Evolutionary conservation across 345 rosid species (phyloP).

Genomic region (Citrus reticulata): DNA sequence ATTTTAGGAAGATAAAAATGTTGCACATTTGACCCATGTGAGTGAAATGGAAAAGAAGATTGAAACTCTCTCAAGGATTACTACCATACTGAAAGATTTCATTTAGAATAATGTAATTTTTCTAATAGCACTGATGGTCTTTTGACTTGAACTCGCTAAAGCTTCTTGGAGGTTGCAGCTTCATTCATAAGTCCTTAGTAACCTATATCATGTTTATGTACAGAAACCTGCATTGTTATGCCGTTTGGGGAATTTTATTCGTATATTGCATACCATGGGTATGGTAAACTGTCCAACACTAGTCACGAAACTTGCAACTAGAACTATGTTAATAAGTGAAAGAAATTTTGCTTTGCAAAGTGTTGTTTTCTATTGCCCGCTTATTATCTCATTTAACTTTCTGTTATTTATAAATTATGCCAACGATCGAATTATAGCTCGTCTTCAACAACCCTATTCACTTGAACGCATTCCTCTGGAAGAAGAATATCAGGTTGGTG

Average conservation of each 20-base stretch:
- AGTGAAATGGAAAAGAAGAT: constrained; percentile 95
- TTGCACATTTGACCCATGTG: constrained; percentile 89
- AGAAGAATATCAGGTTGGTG: constrained; percentile 44
- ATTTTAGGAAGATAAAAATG: constrained; percentile 85
- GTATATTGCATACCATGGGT: not conserved
- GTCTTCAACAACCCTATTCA: constrained; percentile 90
- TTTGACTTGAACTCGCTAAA: not conserved
- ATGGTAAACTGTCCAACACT: not conserved
- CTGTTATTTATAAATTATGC: constrained; percentile 10
- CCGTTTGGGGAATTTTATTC: not conserved
- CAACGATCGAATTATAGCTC: constrained; percentile 95
- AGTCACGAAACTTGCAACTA: not conserved
- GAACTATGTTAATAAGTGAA: not conserved
- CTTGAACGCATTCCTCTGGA: constrained; percentile 96
- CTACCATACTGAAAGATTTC: constrained; percentile 86
- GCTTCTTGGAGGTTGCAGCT: not conserved
- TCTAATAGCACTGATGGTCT: not conserved
- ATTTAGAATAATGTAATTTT: constrained; percentile 88
- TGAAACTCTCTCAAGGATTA: constrained; percentile 69
- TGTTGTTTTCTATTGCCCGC: not conserved
- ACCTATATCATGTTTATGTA: not conserved
- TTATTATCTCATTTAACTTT: not conserved
- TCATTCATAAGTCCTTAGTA: no score
- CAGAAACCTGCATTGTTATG: not conserved
- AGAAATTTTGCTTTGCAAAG: not conserved